phyloP scores from a whole-genome alignment of 192 early-diverging fungal species.

The Coemansia sp. region DNA sequence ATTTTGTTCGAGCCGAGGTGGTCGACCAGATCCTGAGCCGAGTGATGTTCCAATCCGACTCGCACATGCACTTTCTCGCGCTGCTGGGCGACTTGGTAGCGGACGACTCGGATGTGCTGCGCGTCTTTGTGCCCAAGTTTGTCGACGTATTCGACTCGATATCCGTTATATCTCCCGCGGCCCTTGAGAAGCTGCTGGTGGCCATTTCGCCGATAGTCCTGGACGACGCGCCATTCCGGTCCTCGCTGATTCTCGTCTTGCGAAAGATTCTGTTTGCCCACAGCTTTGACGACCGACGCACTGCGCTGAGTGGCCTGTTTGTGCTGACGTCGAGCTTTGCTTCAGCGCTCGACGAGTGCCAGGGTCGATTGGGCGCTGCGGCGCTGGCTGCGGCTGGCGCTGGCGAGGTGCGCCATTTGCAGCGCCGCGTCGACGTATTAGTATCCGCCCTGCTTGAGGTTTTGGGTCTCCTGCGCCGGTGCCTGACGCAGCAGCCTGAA shows the following conservation, averaged over 20 bases:
- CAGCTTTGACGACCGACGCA: constrained; percentile 62
- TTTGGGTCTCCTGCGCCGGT: constrained; percentile 66
- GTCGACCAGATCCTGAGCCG: constrained; percentile 64
- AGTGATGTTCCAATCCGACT: constrained; percentile 32
- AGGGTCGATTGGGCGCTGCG: not conserved
- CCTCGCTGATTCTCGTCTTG: constrained; percentile 68
- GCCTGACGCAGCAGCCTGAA: constrained; percentile 70
- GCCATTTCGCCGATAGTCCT: constrained; percentile 62
- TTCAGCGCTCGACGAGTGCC: constrained; percentile 13
- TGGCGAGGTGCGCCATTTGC: not conserved
- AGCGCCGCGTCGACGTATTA: constrained; percentile 15
- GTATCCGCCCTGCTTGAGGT: constrained; percentile 33
- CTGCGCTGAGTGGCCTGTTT: constrained; percentile 66
- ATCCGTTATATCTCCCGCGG: constrained; percentile 58
- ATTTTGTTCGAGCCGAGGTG: constrained; percentile 69
- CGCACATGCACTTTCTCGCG: constrained; percentile 25
- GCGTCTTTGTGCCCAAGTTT: constrained; percentile 46
- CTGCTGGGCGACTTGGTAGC: constrained; percentile 31
- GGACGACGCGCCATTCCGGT: constrained; percentile 59
- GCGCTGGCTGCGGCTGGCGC: not conserved
- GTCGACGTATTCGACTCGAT: constrained; percentile 70
- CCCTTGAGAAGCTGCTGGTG: constrained; percentile 59
- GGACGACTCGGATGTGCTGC: constrained; percentile 34
- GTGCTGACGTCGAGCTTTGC: constrained; percentile 51
- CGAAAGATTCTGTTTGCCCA: constrained; percentile 72